Evolutionary conservation across 768 basidiomycete genomes (phyloP), one percentile per base, ranked within the genome.

Genomic region (Hygrocybe coccinea): DNA sequence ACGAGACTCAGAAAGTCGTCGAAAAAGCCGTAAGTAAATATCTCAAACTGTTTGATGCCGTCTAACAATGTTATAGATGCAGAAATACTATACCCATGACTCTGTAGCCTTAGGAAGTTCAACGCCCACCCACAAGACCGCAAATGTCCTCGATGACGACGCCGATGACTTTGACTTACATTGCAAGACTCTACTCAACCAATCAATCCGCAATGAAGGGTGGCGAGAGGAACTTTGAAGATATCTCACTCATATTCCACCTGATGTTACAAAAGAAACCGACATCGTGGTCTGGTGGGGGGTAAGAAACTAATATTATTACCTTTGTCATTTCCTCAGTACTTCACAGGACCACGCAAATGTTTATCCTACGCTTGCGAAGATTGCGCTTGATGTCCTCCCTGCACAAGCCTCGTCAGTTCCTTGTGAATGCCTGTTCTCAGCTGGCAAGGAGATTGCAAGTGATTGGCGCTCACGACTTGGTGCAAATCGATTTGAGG

Each of bases 381-480:
- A 52, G 25, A 61, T 65, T 36, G 54, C 59, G 2, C 48, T 65
- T 17, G 55, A 65, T 50, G 39, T 63, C 21, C 38, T 63, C 1
- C 60, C 64, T 9, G 48, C 47, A 29, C 62, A 63, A 45, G 59
- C 59, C 11, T 65, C 58, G 10, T 60, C 64, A 34, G 64, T 65
- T 21, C 63, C 60, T 3, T 64, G 61, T 25, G 58, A 66, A 50
- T 52, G 50, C 11, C 25, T 65, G 3, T 65, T 63, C 48, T 52
- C 41, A 39, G 34, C 37, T 54, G 34, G 35, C 35, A 37, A 17
- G 17, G 25, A 51, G 34, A 51, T 51, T 51, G 50, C 50, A 15
- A n/a, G 15, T 11, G 35, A 51, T 33, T 25, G n/a, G 11, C 50
- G 24, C 25, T 33, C 50, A 29, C 24, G 34, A 11, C 35, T 51